Percentiles rank a stretch among this genome's conserved stretches.
Evolutionary conservation across 164 flowering plant genomes (phyloP).

Genomic region (Dillenia suffruticosa): DNA sequence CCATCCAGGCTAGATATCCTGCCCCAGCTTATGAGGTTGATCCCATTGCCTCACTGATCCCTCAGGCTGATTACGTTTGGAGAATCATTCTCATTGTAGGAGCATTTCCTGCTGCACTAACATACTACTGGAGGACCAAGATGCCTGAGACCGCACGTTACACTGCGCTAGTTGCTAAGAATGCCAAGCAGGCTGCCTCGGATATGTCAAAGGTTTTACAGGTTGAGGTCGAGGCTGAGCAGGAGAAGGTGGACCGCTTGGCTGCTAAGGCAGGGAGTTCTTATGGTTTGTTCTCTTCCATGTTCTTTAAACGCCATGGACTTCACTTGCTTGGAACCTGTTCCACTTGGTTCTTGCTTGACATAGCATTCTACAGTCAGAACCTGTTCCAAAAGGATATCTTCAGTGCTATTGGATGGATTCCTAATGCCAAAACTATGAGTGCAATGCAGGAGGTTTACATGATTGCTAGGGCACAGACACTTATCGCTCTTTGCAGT

Average conservation of each 20-base stretch:
- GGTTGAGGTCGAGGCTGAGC: constrained; percentile 14
- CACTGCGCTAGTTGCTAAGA: constrained; percentile 80
- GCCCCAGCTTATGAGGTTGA: constrained; percentile 43
- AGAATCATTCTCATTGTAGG: constrained; percentile 70
- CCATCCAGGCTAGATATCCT: constrained; percentile 34
- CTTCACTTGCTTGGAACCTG: constrained; percentile 57
- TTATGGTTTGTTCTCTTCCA: constrained; percentile 41
- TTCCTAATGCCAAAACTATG: constrained; percentile 53
- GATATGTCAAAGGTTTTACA: constrained; percentile 52
- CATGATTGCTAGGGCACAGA: constrained; percentile 59
- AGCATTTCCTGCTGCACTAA: constrained; percentile 61
- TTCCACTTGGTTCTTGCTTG: constrained; percentile 65
- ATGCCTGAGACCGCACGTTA: constrained; percentile 89
- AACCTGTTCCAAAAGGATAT: constrained; percentile 79
- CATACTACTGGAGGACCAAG: constrained; percentile 79
- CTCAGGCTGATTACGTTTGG: constrained; percentile 67
- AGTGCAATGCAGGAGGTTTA: constrained; percentile 57
- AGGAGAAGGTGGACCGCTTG: constrained; percentile 17
- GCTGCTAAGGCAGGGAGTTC: neutral
- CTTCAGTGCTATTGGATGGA: constrained; percentile 65
- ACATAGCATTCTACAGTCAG: constrained; percentile 69
- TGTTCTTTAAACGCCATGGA: constrained; percentile 47
- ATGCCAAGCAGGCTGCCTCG: constrained; percentile 54
- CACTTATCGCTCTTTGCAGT: constrained; percentile 63
- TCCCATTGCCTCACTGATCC: constrained; percentile 42